A percentile compares a stretch with the other conserved stretches of the same genome.
phyloP scores from a whole-genome alignment of 2,329 filamentous ascomycete species.

The Trichophyton schoenleinii region DNA sequence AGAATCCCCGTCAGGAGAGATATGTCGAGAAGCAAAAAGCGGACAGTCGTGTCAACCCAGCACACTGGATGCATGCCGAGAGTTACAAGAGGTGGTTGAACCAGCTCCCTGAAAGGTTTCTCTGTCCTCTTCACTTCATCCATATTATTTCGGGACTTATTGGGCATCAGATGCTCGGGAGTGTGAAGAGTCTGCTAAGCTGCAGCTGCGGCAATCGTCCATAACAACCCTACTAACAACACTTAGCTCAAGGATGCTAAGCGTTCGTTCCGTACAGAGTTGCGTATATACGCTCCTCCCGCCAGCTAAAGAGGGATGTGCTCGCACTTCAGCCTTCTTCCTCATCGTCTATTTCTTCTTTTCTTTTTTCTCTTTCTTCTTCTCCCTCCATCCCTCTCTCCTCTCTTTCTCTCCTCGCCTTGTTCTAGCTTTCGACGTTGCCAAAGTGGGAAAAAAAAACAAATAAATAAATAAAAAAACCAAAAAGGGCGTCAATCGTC shows the following conservation, averaged over 20 bases:
- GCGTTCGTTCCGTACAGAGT: not conserved
- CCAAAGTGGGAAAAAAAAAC: no score
- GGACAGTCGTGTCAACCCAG: not conserved
- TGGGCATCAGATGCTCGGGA: not conserved
- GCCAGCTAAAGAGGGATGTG: not conserved
- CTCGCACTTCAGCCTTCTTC: not conserved
- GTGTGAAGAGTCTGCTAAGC: not conserved
- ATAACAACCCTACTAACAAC: not conserved
- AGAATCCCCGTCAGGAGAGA: not conserved
- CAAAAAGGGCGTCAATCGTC: not conserved
- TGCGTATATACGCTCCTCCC: not conserved
- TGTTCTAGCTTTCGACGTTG: not conserved
- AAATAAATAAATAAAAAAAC: not conserved
- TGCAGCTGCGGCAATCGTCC: constrained; percentile 1
- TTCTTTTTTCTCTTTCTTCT: not conserved
- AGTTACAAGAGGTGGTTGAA: not conserved
- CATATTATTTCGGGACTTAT: not conserved
- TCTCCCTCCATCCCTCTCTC: not conserved
- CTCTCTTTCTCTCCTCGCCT: not conserved
- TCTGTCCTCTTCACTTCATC: not conserved
- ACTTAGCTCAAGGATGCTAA: not conserved
- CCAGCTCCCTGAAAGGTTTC: not conserved
- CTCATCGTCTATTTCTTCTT: not conserved
- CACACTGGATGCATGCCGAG: constrained; percentile 2
- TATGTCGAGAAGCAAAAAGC: not conserved